Percentiles rank a stretch among this genome's conserved stretches.
Conservation (phyloP, 2,329 filamentous ascomycete species). For the Diplodia corticola region DNA sequence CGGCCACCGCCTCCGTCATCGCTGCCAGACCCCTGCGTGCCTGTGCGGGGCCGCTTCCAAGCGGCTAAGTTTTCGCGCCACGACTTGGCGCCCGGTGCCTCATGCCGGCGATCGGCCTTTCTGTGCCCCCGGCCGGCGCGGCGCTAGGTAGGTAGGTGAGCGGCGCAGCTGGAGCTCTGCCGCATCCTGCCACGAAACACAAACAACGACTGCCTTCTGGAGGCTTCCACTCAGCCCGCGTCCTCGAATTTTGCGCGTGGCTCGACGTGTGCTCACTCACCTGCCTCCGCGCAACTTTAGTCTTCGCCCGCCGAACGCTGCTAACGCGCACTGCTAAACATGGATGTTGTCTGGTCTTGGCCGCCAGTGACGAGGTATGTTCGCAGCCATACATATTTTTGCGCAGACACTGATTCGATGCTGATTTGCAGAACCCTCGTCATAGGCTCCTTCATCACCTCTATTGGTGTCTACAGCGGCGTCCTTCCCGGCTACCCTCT, state of each 20-base stretch:
- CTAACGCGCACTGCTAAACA: constrained; percentile 33
- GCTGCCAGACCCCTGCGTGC: constrained; percentile 3
- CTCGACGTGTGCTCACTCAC: not conserved
- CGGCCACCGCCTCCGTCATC: constrained; percentile 21
- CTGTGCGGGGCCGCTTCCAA: constrained; percentile 15
- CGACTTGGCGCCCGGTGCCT: not conserved
- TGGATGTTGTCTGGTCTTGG: constrained; percentile 65
- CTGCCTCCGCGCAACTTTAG: not conserved
- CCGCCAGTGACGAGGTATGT: constrained; percentile 67
- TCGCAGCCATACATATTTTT: not conserved
- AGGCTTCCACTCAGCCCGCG: constrained; percentile 22
- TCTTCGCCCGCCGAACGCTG: not conserved
- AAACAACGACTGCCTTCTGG: not conserved
- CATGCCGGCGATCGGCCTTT: constrained; percentile 14
- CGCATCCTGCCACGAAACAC: constrained; percentile 15
- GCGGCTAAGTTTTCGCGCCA: constrained; percentile 6
- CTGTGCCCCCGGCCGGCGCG: not conserved
- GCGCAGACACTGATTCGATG: constrained; percentile 2
- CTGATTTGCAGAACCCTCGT: constrained; percentile 61
- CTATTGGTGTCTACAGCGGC: constrained; percentile 60
- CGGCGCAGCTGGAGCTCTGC: constrained; percentile 6
- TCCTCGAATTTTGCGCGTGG: constrained; percentile 10
- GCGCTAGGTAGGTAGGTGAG: too few species aligned
- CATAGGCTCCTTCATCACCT: constrained; percentile 63
- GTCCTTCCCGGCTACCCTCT: constrained; percentile 56